phyloP scores from a whole-genome alignment of 2,329 filamentous ascomycete species.

The Fusarium nelsonii region DNA sequence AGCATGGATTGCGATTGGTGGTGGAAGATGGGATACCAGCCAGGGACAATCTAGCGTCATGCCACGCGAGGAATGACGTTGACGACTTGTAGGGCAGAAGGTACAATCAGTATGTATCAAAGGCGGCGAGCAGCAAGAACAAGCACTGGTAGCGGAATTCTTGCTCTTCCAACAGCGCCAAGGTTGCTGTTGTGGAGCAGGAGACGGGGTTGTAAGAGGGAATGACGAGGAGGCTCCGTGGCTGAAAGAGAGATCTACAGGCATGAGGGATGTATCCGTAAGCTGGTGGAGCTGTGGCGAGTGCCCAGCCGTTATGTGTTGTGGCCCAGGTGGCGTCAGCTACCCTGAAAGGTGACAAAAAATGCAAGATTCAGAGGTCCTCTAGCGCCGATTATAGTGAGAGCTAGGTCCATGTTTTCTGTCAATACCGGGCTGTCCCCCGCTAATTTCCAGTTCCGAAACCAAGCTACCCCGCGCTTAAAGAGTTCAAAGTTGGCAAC shows the following conservation, averaged over 20 bases:
- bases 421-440: constrained; percentile 7
- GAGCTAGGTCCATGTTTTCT: constrained; percentile 11
- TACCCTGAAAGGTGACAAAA: constrained; percentile 23
- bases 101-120: neutral
- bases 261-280: constrained; percentile 14
- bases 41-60: constrained; percentile 44
- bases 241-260: constrained; percentile 27
- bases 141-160: constrained; percentile 15
- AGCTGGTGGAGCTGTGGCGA: constrained; percentile 31
- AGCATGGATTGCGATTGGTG: constrained; percentile 24
- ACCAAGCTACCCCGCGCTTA: constrained; percentile 32
- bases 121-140: neutral
- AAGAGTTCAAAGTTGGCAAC: constrained; percentile 32
- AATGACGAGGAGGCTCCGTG: constrained; percentile 43
- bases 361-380: constrained; percentile 4
- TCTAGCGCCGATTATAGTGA: constrained; percentile 5
- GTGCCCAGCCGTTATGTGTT: constrained; percentile 39
- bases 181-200: constrained; percentile 39
- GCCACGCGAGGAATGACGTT: constrained; percentile 43
- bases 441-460: constrained; percentile 9
- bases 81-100: constrained; percentile 38
- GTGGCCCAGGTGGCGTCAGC: constrained; percentile 30
- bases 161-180: constrained; percentile 36
- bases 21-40: constrained; percentile 18
- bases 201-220: constrained; percentile 13